Evolutionary conservation across 768 basidiomycete species (phyloP).

Genomic region (Boletus subparvulus): DNA sequence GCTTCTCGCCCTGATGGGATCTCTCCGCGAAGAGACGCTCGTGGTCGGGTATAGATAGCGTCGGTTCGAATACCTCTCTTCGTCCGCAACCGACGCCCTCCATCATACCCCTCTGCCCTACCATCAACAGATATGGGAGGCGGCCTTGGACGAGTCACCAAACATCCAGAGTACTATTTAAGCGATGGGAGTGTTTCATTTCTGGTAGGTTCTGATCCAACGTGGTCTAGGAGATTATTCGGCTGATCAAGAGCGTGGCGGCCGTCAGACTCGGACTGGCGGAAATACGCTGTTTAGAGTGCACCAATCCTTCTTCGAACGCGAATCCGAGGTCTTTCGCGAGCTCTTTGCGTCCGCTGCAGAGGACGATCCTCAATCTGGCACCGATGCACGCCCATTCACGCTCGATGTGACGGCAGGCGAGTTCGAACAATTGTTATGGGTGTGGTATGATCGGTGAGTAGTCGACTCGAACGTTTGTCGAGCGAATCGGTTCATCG

Average conservation of each 20-base stretch:
- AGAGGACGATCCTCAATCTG: constrained; percentile 28
- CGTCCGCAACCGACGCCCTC: neutral
- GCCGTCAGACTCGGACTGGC: constrained; percentile 37
- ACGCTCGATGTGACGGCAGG: constrained; percentile 40
- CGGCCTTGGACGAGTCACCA: constrained; percentile 5
- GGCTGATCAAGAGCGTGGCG: constrained; percentile 8
- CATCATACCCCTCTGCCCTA: neutral
- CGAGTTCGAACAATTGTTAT: constrained; percentile 52
- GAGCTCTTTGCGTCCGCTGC: constrained; percentile 34
- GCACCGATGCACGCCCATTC: constrained; percentile 41
- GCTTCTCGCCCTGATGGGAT: constrained; percentile 16
- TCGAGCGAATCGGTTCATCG: neutral
- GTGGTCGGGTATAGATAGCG: constrained; percentile 20
- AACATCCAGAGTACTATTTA: constrained; percentile 11
- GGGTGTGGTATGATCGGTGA: constrained; percentile 62
- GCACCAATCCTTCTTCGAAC: constrained; percentile 56
- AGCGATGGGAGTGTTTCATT: constrained; percentile 16
- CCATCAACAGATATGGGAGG: constrained; percentile 13
- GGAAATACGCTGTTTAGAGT: constrained; percentile 51
- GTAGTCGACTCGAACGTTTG: neutral
- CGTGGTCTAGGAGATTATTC: neutral
- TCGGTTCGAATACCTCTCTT: neutral
- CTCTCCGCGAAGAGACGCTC: constrained; percentile 17
- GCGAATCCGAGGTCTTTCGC: constrained; percentile 52
- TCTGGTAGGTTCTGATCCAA: constrained; percentile 12